Conservation (phyloP, 495 filamentous ascomycete species). For the Daldinia caldariorum region DNA sequence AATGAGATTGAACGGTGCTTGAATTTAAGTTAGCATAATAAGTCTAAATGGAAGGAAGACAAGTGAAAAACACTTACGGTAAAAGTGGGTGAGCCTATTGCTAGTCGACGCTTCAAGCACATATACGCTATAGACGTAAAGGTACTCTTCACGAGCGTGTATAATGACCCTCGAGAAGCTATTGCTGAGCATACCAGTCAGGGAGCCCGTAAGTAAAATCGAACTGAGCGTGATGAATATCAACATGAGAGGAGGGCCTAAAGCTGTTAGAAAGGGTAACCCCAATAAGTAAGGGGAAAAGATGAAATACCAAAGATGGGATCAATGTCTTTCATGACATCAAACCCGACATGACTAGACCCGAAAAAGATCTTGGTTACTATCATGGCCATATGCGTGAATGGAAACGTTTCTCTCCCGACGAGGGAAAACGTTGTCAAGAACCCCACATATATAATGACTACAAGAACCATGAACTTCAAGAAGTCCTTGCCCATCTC, state of each 20-base stretch:
- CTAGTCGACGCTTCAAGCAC: constrained; percentile 83
- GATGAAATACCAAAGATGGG: constrained; percentile 52
- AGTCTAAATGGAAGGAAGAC: constrained; percentile 6
- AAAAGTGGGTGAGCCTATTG: constrained; percentile 82
- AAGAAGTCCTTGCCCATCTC: constrained; percentile 95
- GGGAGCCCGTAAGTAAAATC: constrained; percentile 87
- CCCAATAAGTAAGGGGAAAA: constrained; percentile 20
- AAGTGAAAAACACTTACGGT: constrained; percentile 58
- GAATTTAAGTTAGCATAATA: constrained; percentile 32
- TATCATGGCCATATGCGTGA: constrained; percentile 84
- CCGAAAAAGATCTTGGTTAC: constrained; percentile 85
- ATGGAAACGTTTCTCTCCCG: constrained; percentile 77
- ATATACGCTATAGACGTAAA: constrained; percentile 81
- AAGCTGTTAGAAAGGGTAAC: constrained; percentile 56
- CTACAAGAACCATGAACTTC: constrained; percentile 88
- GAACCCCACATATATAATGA: constrained; percentile 86
- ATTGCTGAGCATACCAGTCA: constrained; percentile 92
- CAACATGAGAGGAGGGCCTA: constrained; percentile 75
- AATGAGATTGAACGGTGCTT: constrained; percentile 75
- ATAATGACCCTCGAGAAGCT: constrained; percentile 82
- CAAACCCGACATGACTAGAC: constrained; percentile 83
- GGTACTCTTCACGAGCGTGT: constrained; percentile 80
- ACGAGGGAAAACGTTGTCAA: constrained; percentile 91
- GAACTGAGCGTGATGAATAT: constrained; percentile 89
- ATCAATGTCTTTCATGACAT: constrained; percentile 59